Base-by-base conservation (phyloP, 2,329 filamentous ascomycete species). In the Mariannaea elegans region DNA sequence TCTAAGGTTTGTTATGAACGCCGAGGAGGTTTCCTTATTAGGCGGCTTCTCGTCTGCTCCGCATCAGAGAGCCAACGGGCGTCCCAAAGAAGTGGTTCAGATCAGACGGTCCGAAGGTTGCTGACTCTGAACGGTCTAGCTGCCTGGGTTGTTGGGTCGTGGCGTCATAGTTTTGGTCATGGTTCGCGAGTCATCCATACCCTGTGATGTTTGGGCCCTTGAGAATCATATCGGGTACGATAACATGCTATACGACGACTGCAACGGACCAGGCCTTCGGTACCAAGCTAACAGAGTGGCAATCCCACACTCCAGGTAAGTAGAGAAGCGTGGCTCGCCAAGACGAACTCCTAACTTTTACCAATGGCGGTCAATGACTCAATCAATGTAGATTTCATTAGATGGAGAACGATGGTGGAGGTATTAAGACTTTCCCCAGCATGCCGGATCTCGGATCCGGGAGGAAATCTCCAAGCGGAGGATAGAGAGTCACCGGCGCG, bases 81-180 rank as follows among this genome's bases (percentile, higher is more conserved):
- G 31, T 23, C 9, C 39, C 54, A n/a, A 38, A 23, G n/a, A 18
- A 2, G 13, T 23, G 54, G 41, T 51, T 46, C 16, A 46, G 46
- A 34, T 46, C 23, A 29, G 32, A 14, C 39, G n/a, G 48, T 31
- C 19, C 32, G 29, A 31, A 38, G 36, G 39, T 36, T 36, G n/a
- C 27, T 16, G 23, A 27, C 12, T 29, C 19, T 14, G 32, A 39
- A 44, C 21, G 18, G 21, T 24, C 21, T 24, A n/a, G 21, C 24
- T 5, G 27, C n/a, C 56, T 38, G 21, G 21, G 19, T 34, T 5
- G 27, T 38, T 46, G 44, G 44, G 29, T 12, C 14, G 38, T 53
- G 49, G 49, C 56, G 44, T 36, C 18, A 36, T 46, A 29, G 47
- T 50, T 41, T 9, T 27, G 41, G 18, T 9, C 16, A 27, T 44